Percentiles rank a stretch among this genome's conserved stretches.
phyloP scores from a whole-genome alignment of 179 eudicot genomes.

The Carnegiea gigantea region DNA sequence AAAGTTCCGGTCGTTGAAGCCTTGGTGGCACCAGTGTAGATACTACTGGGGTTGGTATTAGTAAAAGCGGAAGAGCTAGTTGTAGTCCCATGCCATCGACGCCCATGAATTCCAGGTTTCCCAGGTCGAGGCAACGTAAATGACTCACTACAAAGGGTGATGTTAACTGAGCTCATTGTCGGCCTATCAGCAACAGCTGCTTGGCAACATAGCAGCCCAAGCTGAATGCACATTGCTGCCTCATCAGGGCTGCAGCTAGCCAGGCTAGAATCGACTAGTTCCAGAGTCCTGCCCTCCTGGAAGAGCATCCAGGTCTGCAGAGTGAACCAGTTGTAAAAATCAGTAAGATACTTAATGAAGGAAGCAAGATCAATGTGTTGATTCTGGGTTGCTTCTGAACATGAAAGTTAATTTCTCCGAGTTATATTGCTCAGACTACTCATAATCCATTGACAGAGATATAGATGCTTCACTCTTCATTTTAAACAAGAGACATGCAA shows the following conservation, averaged over 20 bases:
- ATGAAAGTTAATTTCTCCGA: neutral
- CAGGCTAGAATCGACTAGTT: conserved; percentile 57
- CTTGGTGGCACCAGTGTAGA: conserved; percentile 33
- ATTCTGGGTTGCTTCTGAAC: neutral
- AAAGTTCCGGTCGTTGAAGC: conserved; percentile 34
- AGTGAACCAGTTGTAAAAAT: neutral
- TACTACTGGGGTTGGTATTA: conserved; percentile 36
- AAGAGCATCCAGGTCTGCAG: conserved; percentile 67
- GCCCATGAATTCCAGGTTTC: conserved; percentile 71
- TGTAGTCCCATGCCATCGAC: conserved; percentile 40
- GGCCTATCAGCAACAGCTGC: conserved; percentile 64
- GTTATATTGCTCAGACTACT: neutral
- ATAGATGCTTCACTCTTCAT: neutral
- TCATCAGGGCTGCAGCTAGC: conserved; percentile 40
- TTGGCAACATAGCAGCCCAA: conserved; percentile 80
- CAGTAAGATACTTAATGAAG: neutral
- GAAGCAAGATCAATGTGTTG: neutral
- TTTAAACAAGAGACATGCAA: neutral
- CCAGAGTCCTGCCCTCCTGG: conserved; percentile 49
- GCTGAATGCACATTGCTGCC: conserved; percentile 74
- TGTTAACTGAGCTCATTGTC: conserved; percentile 67
- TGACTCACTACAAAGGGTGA: conserved; percentile 67
- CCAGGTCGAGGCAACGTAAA: conserved; percentile 63
- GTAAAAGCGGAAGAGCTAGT: conserved; percentile 42
- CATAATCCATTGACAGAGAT: too few relatives aligned